Evolutionary conservation across 2,329 filamentous ascomycete species (phyloP), one percentile per base, ranked within the genome.

Genomic region (Aspergillus sp.): DNA sequence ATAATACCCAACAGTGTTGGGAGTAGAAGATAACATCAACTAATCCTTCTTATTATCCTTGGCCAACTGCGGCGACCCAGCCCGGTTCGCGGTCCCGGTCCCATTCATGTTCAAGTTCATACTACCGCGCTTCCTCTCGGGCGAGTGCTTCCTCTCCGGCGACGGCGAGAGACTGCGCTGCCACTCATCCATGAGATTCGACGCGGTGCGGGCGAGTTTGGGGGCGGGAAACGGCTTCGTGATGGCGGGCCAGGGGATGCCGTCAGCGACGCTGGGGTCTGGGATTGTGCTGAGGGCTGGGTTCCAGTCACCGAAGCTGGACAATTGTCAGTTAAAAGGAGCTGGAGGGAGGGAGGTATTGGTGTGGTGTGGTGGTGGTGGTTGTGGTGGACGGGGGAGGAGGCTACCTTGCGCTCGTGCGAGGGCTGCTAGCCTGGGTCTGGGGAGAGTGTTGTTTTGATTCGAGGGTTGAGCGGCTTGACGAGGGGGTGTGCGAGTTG

Each of bases 161-260:
- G 71, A 65, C 20, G 75, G 68, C 2, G 72, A 76, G 10, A 88
- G 64, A 44, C 75, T 83, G 57, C 78, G 84, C 64, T 96, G 89
- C 84, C 86, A 93, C 53, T 94, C 86, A 43, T 79, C 82, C 76
- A 95, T 86, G 36, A 94, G 69, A 41, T 81, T 82, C 22, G 79
- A 82, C n/a, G 88, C 84, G 1, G 84, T 89, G 24, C 78, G 74
- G 54, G 86, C 84, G 45, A 95, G 64, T 48, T 85, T 86, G n/a
- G n/a, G n/a, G 45, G 77, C 78, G 0, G 86, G 82, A 6, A 76
- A 74, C 26, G 86, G 63, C 42, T 80, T 78, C 52, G 78, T 79
- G 35, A 93, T 71, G 29, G 80, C 73, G 30, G 79, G 78, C 63
- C 84, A 85, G 16, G 82, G 66, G 10, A 69, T 66, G 32, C 57